phyloP scores from a whole-genome alignment of 345 rosid species.

The Erysimum cheiranthoides region DNA sequence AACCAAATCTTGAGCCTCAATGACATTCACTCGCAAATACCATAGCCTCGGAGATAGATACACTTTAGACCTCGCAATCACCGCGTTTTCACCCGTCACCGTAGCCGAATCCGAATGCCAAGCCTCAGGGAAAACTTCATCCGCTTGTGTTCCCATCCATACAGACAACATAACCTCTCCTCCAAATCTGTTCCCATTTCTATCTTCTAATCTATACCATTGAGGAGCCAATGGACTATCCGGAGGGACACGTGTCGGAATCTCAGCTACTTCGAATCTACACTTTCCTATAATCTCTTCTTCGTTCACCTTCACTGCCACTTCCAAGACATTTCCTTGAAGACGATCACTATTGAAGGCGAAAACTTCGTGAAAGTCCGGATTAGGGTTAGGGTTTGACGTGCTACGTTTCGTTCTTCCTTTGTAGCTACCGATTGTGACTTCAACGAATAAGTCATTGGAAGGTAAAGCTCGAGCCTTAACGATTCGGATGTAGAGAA shows the following conservation, averaged over 20 bases:
- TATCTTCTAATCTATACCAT: slow-evolving; percentile 50
- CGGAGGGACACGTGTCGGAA: slow-evolving; percentile 45
- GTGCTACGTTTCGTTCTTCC: slow-evolving; percentile 36
- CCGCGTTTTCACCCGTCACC: slow-evolving; percentile 19
- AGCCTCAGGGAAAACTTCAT: slow-evolving; percentile 53
- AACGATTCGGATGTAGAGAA: slow-evolving; percentile 48
- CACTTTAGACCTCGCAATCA: slow-evolving; percentile 34
- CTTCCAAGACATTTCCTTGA: slow-evolving; percentile 47
- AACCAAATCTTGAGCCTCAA: slow-evolving; percentile 56
- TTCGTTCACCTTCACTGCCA: slow-evolving; percentile 42
- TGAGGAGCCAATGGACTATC: slow-evolving; percentile 47
- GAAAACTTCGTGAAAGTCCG: slow-evolving; percentile 49
- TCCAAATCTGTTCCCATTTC: slow-evolving; percentile 20
- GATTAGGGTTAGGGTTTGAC: slow-evolving; percentile 28
- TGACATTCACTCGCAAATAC: slow-evolving; percentile 51
- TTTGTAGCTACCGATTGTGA: slow-evolving; percentile 41
- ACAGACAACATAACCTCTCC: slow-evolving; percentile 52
- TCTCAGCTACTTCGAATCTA: slow-evolving; percentile 36
- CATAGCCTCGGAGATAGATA: slow-evolving; percentile 48
- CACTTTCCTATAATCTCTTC: slow-evolving; percentile 46
- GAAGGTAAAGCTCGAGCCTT: slow-evolving; percentile 46
- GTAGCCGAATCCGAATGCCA: slow-evolving; percentile 43
- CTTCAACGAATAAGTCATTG: slow-evolving; percentile 42
- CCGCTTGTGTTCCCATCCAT: slow-evolving; percentile 52
- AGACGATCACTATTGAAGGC: slow-evolving; percentile 51